Percentiles rank a stretch among this genome's conserved stretches.
These are phyloP conservation scores for Areca catechu DNA, from an alignment of 176 grass and related monocot species.

Conservation along the genomic window DNA sequence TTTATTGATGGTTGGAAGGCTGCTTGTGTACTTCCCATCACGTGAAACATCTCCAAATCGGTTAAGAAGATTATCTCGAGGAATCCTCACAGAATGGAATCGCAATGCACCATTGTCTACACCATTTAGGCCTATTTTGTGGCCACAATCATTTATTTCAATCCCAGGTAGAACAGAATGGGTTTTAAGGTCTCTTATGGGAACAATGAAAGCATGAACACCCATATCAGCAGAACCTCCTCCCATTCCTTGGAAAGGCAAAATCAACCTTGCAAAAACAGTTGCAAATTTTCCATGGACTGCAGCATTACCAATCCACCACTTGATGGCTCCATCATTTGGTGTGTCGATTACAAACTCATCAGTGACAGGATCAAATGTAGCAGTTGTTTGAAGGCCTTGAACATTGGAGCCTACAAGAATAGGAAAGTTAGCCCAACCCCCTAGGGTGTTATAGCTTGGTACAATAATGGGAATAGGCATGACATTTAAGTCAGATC, in stretches of 20 bases:
- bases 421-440: background rate
- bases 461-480: too few species aligned
- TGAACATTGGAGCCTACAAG: constrained; percentile 82
- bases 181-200: constrained; percentile 73
- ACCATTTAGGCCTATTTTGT: constrained; percentile 94
- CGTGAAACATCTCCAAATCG: constrained; percentile 83
- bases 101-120: constrained; percentile 93
- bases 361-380: constrained; percentile 87
- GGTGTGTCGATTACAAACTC: constrained; percentile 91
- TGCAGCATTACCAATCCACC: constrained; percentile 98
- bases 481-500: too few species aligned
- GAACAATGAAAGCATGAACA: constrained; percentile 84
- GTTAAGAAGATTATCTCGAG: constrained; percentile 91
- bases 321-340: constrained; percentile 97
- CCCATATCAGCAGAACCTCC: constrained; percentile 84
- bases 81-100: constrained; percentile 71
- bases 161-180: constrained; percentile 79
- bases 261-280: constrained; percentile 84
- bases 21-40: constrained; percentile 96
- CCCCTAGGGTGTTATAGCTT: too few species aligned
- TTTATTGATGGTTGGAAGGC: constrained; percentile 70
- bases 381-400: constrained; percentile 92
- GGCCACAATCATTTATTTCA: constrained; percentile 95
- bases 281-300: constrained; percentile 86
- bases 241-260: constrained; percentile 77